Conservation (phyloP, 257 asterid species). For the Hygrophila difformis region DNA sequence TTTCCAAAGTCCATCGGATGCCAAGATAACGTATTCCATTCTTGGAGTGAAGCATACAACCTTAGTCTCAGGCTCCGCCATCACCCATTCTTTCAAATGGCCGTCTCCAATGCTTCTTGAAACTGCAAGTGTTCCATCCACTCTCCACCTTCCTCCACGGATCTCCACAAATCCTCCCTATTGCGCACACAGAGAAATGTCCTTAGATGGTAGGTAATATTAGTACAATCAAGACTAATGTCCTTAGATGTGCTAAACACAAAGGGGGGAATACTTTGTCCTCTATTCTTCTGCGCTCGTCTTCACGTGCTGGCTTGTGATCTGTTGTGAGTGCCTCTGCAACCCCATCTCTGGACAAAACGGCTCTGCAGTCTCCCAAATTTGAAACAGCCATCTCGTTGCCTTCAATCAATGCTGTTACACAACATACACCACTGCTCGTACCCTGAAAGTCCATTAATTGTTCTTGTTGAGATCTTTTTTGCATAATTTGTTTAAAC, state of each 20-base stretch:
- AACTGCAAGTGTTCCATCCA: constrained; percentile 77
- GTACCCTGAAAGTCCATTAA: no score
- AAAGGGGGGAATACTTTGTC: no score
- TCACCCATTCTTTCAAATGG: constrained; percentile 75
- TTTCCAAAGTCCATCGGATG: constrained; percentile 96
- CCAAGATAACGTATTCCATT: constrained; percentile 72
- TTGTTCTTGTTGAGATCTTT: no score
- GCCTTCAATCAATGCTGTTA: neutral
- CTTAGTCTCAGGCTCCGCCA: constrained; percentile 70
- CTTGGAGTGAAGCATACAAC: constrained; percentile 38
- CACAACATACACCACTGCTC: neutral
- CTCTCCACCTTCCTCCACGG: constrained; percentile 65
- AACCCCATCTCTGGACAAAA: neutral
- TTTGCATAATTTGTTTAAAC: no score
- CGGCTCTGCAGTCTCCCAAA: neutral
- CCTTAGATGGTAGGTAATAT: no score
- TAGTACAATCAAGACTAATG: no score
- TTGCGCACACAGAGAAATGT: no score
- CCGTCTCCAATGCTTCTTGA: constrained; percentile 83
- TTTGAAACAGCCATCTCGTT: neutral
- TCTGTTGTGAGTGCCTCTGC: neutral
- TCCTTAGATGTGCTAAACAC: neutral
- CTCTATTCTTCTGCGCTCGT: neutral
- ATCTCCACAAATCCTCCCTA: constrained; percentile 83
- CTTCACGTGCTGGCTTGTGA: neutral